Conservation (phyloP, 1,284 basidiomycete species). For the Ustilago cynodontis region DNA sequence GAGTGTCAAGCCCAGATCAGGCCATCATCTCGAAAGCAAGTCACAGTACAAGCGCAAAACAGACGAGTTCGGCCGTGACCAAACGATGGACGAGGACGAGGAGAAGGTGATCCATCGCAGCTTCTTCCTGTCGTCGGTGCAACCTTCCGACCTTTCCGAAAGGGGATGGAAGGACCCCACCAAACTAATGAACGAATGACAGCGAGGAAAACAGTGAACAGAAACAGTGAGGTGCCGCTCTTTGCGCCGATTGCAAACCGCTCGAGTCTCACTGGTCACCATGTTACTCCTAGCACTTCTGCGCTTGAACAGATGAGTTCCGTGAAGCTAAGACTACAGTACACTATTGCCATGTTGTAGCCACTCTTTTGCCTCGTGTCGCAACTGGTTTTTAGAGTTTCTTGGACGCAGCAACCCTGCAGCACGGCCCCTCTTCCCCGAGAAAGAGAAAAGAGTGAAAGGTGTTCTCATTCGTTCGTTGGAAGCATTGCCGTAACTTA, state of each 20-base stretch:
- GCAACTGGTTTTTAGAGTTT: constrained; percentile 1
- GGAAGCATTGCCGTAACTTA: neutral
- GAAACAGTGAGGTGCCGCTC: neutral
- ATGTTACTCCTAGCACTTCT: neutral
- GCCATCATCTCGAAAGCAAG: neutral
- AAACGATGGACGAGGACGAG: neutral
- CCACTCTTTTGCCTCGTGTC: neutral
- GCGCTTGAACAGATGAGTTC: neutral
- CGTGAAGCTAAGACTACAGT: too few species aligned
- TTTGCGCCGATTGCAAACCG: constrained; percentile 10
- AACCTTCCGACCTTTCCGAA: neutral
- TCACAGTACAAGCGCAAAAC: neutral
- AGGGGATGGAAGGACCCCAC: neutral
- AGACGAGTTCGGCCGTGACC: constrained; percentile 4
- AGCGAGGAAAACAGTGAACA: neutral
- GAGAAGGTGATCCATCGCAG: too few species aligned
- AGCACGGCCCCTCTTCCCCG: neutral
- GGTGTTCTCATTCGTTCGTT: constrained; percentile 4
- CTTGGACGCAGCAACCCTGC: neutral
- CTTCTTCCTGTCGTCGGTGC: too few species aligned
- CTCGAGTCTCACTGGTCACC: constrained; percentile 1
- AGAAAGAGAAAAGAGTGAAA: neutral
- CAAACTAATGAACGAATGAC: neutral
- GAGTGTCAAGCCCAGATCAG: neutral
- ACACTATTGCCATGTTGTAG: too few species aligned